Evolutionary conservation across 2,329 filamentous ascomycete genomes (phyloP).

Genomic region (Arthroderma uncinatum): DNA sequence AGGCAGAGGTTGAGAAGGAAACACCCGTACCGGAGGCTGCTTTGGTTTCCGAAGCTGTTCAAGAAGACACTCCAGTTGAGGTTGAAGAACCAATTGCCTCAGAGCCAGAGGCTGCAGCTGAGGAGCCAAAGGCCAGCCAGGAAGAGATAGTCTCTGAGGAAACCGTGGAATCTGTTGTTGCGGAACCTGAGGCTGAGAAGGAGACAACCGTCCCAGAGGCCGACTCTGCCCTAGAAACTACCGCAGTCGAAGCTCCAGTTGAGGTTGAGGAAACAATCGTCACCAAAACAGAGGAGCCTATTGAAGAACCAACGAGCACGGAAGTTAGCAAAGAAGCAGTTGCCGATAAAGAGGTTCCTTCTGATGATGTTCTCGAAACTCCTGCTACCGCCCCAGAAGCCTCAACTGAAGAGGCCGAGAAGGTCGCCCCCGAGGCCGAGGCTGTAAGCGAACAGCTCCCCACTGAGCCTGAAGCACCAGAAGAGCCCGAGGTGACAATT

Average conservation of each 20-base stretch:
- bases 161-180: not conserved
- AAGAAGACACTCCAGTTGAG: not conserved
- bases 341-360: not conserved
- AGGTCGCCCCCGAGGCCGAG: not conserved
- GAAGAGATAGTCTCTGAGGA: not conserved
- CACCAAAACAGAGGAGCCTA: not conserved
- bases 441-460: not conserved
- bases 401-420: not conserved
- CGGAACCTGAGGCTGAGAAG: not conserved
- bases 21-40: not conserved
- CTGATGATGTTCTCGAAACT: not conserved
- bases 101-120: not conserved
- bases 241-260: not conserved
- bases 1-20: slow-evolving; percentile 2
- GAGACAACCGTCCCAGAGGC: not conserved
- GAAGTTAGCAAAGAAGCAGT: not conserved
- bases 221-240: not conserved
- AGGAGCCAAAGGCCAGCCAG: slow-evolving; percentile 1
- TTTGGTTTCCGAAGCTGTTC: not conserved
- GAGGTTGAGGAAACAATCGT: not conserved
- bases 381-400: not conserved
- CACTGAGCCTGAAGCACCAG: not conserved
- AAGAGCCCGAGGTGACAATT: not conserved
- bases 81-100: not conserved
- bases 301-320: not conserved